phyloP scores from a whole-genome alignment of 192 early-diverging fungal genomes.

The Mortierella claussenii region DNA sequence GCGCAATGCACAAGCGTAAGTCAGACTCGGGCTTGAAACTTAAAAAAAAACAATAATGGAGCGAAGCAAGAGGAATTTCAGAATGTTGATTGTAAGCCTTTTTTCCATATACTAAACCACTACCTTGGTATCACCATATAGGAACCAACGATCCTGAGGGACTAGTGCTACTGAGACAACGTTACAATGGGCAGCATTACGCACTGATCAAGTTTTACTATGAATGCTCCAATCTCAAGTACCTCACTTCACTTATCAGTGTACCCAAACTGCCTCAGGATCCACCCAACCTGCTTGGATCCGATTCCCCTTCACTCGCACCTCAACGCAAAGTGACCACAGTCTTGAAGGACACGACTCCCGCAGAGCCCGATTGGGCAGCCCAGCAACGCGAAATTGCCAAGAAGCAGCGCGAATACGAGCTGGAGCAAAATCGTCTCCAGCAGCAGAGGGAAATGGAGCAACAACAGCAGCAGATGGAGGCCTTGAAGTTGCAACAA shows the following conservation, averaged over 20 bases:
- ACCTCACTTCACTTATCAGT: slow-evolving; percentile 92
- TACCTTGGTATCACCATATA: too few relatives aligned
- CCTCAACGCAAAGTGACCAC: slow-evolving; percentile 60
- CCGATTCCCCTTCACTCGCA: slow-evolving; percentile 68
- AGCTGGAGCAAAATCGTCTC: slow-evolving; percentile 69
- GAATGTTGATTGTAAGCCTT: too few relatives aligned
- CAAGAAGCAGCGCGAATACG: slow-evolving; percentile 69
- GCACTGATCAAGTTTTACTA: slow-evolving; percentile 90
- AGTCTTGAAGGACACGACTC: slow-evolving; percentile 40
- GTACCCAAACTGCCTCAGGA: slow-evolving; percentile 87
- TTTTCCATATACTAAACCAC: too few relatives aligned
- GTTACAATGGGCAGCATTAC: slow-evolving; percentile 90
- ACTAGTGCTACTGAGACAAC: slow-evolving; percentile 84
- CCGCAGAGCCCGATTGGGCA: slow-evolving; percentile 58
- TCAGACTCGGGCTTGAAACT: too few relatives aligned
- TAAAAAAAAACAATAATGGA: too few relatives aligned
- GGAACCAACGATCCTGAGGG: slow-evolving; percentile 80
- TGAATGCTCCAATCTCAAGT: slow-evolving; percentile 88
- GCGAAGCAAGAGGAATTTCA: too few relatives aligned
- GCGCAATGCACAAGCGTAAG: slow-evolving; percentile 92
- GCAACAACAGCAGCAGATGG: slow-evolving; percentile 59
- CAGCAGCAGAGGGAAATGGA: slow-evolving; percentile 71
- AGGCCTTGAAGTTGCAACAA: slow-evolving; percentile 74
- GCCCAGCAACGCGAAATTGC: slow-evolving; percentile 73
- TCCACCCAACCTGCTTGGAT: slow-evolving; percentile 86